Percentiles rank a stretch among this genome's conserved stretches.
phyloP scores from a whole-genome alignment of 257 asterid genomes.

The Penstemon newberryi region DNA sequence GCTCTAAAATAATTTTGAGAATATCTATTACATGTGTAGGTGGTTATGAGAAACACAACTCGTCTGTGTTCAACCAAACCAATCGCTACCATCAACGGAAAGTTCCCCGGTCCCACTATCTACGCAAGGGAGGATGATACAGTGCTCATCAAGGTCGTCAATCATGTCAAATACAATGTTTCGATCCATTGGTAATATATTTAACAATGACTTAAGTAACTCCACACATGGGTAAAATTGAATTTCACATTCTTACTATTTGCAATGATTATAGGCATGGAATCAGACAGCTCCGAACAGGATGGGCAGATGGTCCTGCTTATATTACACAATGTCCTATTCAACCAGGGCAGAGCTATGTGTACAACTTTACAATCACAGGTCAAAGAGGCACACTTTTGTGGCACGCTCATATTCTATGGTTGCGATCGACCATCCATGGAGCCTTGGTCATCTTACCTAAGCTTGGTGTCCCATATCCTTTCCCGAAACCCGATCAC shows the following conservation, averaged over 20 bases:
- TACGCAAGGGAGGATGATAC: slow-evolving; percentile 71
- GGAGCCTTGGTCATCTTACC: slow-evolving; percentile 89
- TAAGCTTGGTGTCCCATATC: slow-evolving; percentile 79
- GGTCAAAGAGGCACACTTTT: slow-evolving; percentile 91
- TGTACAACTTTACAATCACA: slow-evolving; percentile 78
- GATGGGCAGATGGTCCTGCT: slow-evolving; percentile 98
- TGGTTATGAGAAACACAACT: slow-evolving; percentile 51
- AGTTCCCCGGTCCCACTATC: slow-evolving; percentile 71
- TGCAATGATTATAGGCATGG: slow-evolving; percentile 64
- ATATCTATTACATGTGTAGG: slow-evolving; percentile 34
- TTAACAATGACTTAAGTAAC: neutral
- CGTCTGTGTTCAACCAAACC: slow-evolving; percentile 61
- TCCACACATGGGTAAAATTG: neutral
- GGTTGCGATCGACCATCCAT: slow-evolving; percentile 83
- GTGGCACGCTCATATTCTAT: slow-evolving; percentile 89
- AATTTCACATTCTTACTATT: neutral
- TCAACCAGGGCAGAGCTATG: slow-evolving; percentile 64
- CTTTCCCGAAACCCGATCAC: slow-evolving; percentile 85
- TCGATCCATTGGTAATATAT: slow-evolving; percentile 64
- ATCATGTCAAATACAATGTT: slow-evolving; percentile 60
- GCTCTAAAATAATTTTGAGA: neutral
- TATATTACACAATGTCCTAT: slow-evolving; percentile 94
- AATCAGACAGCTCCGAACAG: slow-evolving; percentile 70
- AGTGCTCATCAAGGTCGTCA: slow-evolving; percentile 57
- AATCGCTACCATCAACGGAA: slow-evolving; percentile 63